Evolutionary conservation across 2,329 filamentous ascomycete genomes (phyloP).

Genomic region (Aureobasidium sp.): DNA sequence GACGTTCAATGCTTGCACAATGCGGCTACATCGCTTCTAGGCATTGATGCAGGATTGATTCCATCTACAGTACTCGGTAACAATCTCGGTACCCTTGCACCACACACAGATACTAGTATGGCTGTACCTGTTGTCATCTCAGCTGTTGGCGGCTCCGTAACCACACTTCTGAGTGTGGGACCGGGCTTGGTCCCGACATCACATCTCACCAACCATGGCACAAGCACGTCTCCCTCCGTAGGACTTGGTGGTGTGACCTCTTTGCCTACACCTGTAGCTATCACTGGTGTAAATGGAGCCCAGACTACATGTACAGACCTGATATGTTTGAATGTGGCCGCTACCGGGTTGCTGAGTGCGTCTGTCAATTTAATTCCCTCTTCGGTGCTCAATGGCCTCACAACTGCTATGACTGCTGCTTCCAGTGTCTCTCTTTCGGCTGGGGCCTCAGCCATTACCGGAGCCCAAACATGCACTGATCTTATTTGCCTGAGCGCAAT

Average conservation of each 20-base stretch:
- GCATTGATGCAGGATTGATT: background rate
- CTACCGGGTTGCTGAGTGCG: background rate
- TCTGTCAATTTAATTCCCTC: background rate
- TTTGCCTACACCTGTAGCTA: background rate
- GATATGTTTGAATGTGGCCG: background rate
- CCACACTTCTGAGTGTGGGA: background rate
- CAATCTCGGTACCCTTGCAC: background rate
- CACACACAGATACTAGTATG: background rate
- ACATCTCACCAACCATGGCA: background rate
- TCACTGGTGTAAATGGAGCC: background rate
- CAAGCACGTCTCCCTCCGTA: background rate
- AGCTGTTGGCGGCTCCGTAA: background rate
- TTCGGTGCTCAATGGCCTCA: background rate
- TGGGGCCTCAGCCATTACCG: slow-evolving; percentile 33
- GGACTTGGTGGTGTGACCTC: background rate
- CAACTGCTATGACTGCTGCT: background rate
- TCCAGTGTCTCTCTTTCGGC: background rate
- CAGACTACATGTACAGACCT: background rate
- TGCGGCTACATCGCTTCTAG: background rate
- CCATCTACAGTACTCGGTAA: background rate
- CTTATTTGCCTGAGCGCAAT: background rate
- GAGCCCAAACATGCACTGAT: slow-evolving; percentile 25
- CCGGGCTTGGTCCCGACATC: background rate
- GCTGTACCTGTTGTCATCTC: background rate
- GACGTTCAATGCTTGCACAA: background rate